Conservation (phyloP, 2,329 filamentous ascomycete genomes). For the Curvularia sp. region DNA sequence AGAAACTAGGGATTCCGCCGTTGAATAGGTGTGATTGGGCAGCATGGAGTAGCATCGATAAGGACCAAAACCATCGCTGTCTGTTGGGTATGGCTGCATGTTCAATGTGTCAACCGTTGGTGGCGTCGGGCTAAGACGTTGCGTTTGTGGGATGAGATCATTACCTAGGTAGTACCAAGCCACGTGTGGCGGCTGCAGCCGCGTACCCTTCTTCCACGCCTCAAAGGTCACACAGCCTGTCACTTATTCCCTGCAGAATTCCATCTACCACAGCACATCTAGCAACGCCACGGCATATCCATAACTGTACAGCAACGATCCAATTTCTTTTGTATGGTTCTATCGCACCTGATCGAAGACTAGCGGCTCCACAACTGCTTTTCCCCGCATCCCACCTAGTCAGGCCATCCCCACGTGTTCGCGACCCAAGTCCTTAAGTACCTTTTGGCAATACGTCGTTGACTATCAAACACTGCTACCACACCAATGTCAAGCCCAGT, state of each 20-base stretch:
- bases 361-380: constrained; percentile 10
- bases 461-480: neutral
- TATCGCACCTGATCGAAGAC: neutral
- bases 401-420: constrained; percentile 25
- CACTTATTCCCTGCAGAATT: neutral
- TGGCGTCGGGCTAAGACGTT: neutral
- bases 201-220: constrained; percentile 8
- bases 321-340: neutral
- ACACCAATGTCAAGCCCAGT: constrained; percentile 6
- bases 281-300: neutral
- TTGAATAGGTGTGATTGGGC: neutral
- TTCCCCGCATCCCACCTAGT: constrained; percentile 21
- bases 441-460: constrained; percentile 1
- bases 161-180: constrained; percentile 5
- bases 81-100: neutral
- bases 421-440: constrained; percentile 14
- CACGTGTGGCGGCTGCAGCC: constrained; percentile 11
- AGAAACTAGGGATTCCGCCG: neutral
- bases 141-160: constrained; percentile 14
- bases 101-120: neutral
- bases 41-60: neutral
- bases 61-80: neutral
- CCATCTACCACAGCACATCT: neutral
- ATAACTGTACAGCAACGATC: neutral
- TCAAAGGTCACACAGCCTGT: constrained; percentile 3